Evolutionary conservation across 176 grass and related monocot species (phyloP), one percentile per base, ranked within the genome.

Genomic region (Rhynchospora pubera): DNA sequence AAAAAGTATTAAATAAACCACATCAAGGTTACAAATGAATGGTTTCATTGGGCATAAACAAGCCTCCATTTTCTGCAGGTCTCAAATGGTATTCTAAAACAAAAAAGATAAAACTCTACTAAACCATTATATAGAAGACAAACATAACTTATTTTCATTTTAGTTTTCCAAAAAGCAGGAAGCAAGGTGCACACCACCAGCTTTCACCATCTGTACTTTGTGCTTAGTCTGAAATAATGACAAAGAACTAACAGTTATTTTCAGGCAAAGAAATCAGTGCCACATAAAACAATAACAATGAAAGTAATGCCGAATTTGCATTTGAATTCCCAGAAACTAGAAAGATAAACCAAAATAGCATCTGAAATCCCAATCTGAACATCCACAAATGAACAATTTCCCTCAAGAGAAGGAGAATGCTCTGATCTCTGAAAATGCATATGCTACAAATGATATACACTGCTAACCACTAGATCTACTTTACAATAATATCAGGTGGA

Each of bases 121-220:
- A 55, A 74, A 77, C 56, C 23, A 81, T 77, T 62, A 71, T n/a
- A 64, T 67, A 48, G n/a, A 87, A 80, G 50, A 85, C 77, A 30
- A 87, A 89, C 88, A 89, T 30, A 64, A 78, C 64, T 97, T 97
- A 92, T 88, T 92, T 88, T 84, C 32, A 32, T 45, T 78, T 76
- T 53, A 46, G 86, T 89, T 84, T 68, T 48, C 42, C 85, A 87
- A 83, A 80, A 85, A 82, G 80, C 86, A 86, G 63, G 69, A 52
- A 0, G 10, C 28, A 32, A 48, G 45, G 70, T 32, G 52, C 82
- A 77, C 46, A 26, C 71, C 44, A 78, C 68, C 14, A 26, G 75
- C 50, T 82, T 76, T 97, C 87, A 93, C 91, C 93, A 93, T 76
- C 87, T 79, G 71, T 87, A 85, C 83, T 90, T 89, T 64, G 85